Base-by-base conservation (phyloP, 352 stramenopile species). In the Plasmopara halstedii region DNA sequence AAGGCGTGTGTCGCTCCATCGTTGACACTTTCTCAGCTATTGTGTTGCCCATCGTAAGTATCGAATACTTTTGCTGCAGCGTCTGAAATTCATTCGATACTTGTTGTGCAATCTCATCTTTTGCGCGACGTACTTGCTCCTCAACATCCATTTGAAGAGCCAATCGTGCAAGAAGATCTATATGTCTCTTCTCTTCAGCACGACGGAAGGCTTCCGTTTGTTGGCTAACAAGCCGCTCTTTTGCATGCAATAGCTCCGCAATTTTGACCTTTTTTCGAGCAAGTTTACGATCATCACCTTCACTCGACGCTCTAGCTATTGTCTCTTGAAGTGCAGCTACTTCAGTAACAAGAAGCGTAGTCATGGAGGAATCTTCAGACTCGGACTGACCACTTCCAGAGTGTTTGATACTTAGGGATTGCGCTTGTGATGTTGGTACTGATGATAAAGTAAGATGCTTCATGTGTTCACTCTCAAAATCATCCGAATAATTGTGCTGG, bases 301-400 rank as follows among this genome's bases (percentile, higher is more conserved):
- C 22, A 0, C 39, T 42, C 14, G 36, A 36, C 11, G 2, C 34
- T 15, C 14, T 21, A 36, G 15, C 5, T 8, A 35, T 6, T 36
- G 3, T 10, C 5, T 38, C 34, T 37, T 64, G 46, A 2, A 73
- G 20, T 0, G 42, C 32, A 22, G 29, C 27, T 6, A 65, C 48
- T 42, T 83, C 56, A 7, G 49, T 51, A 7, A 72, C 27, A n/a
- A 83, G 47, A 33, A 79, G 39, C 23, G 66, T 74, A 13, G 68
- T 83, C 8, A 56, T 76, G 4, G 71, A 78, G 9, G 70, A 83
- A 26, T 80, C 70, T 17, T 80, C 62, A 9, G 60, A 80, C 25
- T 2, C 25, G 25, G 25, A 29, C n/a, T n/a, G n/a, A n/a, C n/a
- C n/a, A n/a, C n/a, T n/a, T n/a, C n/a, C n/a, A n/a, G n/a, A n/a